A percentile compares a stretch with the other conserved stretches of the same genome.
These are phyloP conservation scores for Pythium sp. DNA, from an alignment of 352 stramenopile species.

Conservation along the genomic window DNA sequence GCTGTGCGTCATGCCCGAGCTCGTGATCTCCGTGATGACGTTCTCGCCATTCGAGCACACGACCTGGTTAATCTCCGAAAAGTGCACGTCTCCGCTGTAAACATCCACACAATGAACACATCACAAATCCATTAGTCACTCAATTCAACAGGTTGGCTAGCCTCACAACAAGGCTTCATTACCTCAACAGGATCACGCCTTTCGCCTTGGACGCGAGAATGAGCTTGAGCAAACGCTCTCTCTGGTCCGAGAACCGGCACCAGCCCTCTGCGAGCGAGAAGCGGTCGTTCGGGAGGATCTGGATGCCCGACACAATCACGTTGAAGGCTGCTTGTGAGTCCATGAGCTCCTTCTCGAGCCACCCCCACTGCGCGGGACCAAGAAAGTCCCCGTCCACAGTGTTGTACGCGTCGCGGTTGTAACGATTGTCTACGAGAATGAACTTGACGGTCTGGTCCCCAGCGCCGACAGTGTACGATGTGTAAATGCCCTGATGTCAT, in stretches of 20 bases:
- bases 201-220: conserved; percentile 82
- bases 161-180: background rate
- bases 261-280: conserved; percentile 87
- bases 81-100: conserved; percentile 90
- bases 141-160: background rate
- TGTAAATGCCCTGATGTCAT: conserved; percentile 69
- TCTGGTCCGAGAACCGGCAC: conserved; percentile 81
- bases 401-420: conserved; percentile 77
- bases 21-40: conserved; percentile 86
- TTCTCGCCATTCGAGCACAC: conserved; percentile 73
- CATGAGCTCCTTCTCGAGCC: conserved; percentile 79
- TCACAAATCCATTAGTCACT: background rate
- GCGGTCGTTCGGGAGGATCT: conserved; percentile 84
- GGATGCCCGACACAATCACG: conserved; percentile 91
- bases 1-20: conserved; percentile 92
- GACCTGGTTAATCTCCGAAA: conserved; percentile 91
- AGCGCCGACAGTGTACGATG: conserved; percentile 68
- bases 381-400: conserved; percentile 67
- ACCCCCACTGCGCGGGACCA: conserved; percentile 76
- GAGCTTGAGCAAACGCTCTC: conserved; percentile 80
- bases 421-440: conserved; percentile 86
- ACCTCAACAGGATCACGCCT: conserved; percentile 88
- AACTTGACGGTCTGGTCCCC: conserved; percentile 81
- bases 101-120: conserved; percentile 5
- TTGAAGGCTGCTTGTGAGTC: conserved; percentile 88